These are phyloP conservation scores for Cruciata laevipes DNA, from an alignment of 257 asterid species.

Conservation along the genomic window DNA sequence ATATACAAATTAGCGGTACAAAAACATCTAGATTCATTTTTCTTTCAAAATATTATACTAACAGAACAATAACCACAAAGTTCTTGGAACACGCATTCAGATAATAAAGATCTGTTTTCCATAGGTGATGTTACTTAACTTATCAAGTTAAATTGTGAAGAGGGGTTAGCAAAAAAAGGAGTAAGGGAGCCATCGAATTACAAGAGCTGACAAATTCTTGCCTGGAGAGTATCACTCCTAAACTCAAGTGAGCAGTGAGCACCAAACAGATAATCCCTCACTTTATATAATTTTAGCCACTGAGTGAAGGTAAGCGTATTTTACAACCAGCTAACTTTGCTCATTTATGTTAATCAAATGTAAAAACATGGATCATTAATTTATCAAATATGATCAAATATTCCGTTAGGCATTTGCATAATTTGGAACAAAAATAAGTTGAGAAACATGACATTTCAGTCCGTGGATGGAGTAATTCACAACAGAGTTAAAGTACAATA, in stretches of 20 bases:
- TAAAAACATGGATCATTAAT: slow-evolving; percentile 3
- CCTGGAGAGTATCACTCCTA: neutral
- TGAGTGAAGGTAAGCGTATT: neutral
- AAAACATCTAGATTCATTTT: slow-evolving; percentile 2
- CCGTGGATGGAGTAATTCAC: neutral
- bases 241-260: neutral
- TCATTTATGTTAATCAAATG: neutral
- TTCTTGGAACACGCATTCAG: neutral
- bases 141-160: neutral
- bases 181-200: neutral
- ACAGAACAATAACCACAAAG: neutral
- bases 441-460: neutral
- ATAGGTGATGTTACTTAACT: neutral
- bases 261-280: neutral
- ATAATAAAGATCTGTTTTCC: neutral
- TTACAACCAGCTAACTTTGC: neutral
- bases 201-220: neutral
- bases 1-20: neutral
- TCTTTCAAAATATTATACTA: neutral
- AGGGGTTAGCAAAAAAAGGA: neutral
- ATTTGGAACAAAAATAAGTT: neutral
- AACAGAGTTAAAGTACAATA: slow-evolving; percentile 17
- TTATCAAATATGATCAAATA: too few species aligned
- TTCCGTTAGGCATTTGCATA: neutral
- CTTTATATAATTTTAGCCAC: too few species aligned